phyloP scores from a whole-genome alignment of 768 basidiomycete genomes.

The Boletus speciosus region DNA sequence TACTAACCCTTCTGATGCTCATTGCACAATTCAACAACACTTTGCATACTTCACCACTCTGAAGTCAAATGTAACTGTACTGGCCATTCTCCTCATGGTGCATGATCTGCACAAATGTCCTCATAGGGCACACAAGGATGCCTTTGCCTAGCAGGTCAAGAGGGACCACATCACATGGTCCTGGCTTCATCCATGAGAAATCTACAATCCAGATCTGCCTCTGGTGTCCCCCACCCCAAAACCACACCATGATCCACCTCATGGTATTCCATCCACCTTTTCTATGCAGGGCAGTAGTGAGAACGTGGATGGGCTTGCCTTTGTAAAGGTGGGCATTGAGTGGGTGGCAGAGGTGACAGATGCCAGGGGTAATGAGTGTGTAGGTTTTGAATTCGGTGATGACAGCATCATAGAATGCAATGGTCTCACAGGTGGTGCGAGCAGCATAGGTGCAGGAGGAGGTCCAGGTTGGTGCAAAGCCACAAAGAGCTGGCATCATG shows the following conservation, averaged over 20 bases:
- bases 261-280: constrained; percentile 82
- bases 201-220: constrained; percentile 84
- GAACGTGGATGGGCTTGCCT: constrained; percentile 77
- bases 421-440: constrained; percentile 27
- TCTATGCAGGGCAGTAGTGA: constrained; percentile 79
- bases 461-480: constrained; percentile 1
- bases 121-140: constrained; percentile 85
- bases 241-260: constrained; percentile 81
- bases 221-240: constrained; percentile 90
- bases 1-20: too few relatives aligned
- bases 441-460: constrained; percentile 35
- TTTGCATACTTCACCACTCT: constrained; percentile 76
- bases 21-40: too few relatives aligned
- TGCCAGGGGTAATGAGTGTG: constrained; percentile 80
- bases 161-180: constrained; percentile 60
- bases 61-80: constrained; percentile 83
- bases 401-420: constrained; percentile 37
- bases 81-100: constrained; percentile 66
- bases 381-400: constrained; percentile 76
- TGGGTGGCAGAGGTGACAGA: constrained; percentile 84
- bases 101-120: constrained; percentile 78
- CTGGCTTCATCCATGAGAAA: constrained; percentile 71
- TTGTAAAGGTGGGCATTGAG: constrained; percentile 78
- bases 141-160: constrained; percentile 73
- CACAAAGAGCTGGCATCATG: constrained; percentile 5